These are phyloP conservation scores for Erodium trifolium DNA, from an alignment of 441 rosid genomes.

Conservation along the genomic window DNA sequence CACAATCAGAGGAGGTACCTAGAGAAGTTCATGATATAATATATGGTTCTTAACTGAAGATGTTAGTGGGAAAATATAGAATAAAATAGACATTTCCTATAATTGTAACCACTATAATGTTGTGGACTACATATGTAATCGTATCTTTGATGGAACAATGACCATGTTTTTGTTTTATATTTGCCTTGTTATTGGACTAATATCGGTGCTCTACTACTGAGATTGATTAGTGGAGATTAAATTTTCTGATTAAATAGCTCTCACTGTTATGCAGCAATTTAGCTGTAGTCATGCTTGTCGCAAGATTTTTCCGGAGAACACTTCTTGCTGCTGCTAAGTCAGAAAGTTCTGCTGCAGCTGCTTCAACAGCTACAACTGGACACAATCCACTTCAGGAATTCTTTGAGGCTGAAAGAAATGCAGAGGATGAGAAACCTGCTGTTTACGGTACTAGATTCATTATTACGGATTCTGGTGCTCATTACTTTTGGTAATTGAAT, in stretches of 20 bases:
- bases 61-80: neutral
- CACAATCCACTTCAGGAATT: constrained; percentile 73
- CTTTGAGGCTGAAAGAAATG: constrained; percentile 61
- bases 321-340: constrained; percentile 52
- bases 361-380: constrained; percentile 32
- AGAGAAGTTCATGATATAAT: neutral
- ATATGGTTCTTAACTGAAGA: neutral
- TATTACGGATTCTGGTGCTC: neutral
- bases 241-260: neutral
- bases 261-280: constrained; percentile 16
- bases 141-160: neutral
- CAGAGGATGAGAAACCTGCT: constrained; percentile 60
- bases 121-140: neutral
- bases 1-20: no score
- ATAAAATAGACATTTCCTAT: neutral
- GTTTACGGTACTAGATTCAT: constrained; percentile 48
- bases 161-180: neutral
- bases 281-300: constrained; percentile 43
- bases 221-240: neutral
- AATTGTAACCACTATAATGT: neutral
- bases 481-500: constrained; percentile 5
- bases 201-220: neutral
- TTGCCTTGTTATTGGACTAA: neutral
- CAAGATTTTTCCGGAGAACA: constrained; percentile 52
- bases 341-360: constrained; percentile 46